Percentiles rank a stretch among this genome's conserved stretches.
Evolutionary conservation across 2,329 filamentous ascomycete genomes (phyloP).

Genomic region (Colletotrichum tabaci): DNA sequence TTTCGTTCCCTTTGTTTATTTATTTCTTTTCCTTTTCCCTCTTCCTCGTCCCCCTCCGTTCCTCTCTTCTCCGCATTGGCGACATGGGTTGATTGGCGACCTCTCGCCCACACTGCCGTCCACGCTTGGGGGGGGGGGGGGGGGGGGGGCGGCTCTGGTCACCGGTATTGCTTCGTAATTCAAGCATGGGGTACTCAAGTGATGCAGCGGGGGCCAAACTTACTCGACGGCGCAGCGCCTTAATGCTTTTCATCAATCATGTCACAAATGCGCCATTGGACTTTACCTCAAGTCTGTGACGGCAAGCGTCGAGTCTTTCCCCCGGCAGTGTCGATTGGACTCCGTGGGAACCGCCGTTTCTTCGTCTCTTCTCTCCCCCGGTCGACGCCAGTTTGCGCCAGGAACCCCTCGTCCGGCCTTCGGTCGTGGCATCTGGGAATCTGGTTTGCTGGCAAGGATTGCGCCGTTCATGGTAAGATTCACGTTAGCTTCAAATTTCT

Average conservation of each 20-base stretch:
- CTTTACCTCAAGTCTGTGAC: constrained; percentile 32
- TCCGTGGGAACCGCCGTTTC: constrained; percentile 3
- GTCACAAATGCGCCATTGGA: not conserved
- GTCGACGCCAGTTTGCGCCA: constrained; percentile 16
- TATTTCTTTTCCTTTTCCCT: too few species aligned
- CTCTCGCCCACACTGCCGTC: not conserved
- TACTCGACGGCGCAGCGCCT: not conserved
- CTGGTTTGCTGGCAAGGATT: constrained; percentile 22
- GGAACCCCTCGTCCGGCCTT: constrained; percentile 28
- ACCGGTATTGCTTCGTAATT: not conserved
- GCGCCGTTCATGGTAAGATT: constrained; percentile 3
- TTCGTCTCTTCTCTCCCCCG: constrained; percentile 8
- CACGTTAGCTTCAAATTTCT: constrained; percentile 12
- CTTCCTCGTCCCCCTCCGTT: not conserved
- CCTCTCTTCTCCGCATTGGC: not conserved
- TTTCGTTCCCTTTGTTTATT: not conserved
- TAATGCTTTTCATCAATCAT: not conserved
- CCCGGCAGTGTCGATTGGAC: constrained; percentile 7
- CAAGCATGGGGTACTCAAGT: constrained; percentile 9
- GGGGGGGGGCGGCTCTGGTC: too few species aligned
- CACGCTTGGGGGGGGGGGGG: too few species aligned
- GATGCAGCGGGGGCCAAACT: constrained; percentile 3
- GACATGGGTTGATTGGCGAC: not conserved
- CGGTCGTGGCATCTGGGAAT: constrained; percentile 27
- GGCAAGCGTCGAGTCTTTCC: constrained; percentile 25